These are phyloP conservation scores for Colletotrichum lupini DNA, from an alignment of 2,329 filamentous ascomycete genomes.

Conservation along the genomic window DNA sequence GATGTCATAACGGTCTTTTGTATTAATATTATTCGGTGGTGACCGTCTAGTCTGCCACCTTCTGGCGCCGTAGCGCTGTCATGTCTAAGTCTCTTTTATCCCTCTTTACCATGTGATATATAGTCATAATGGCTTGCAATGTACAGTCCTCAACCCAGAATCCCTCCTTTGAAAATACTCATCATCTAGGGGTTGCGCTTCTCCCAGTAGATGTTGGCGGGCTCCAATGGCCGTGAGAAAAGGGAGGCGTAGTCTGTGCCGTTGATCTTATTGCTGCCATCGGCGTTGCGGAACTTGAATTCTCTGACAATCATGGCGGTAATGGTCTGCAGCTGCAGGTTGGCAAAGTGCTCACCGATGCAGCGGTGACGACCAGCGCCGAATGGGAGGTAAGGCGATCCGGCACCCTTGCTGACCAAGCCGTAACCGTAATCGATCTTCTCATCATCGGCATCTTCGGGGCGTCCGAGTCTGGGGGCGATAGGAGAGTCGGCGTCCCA, in stretches of 20 bases:
- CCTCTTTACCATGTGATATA: conserved; percentile 12
- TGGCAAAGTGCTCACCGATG: conserved; percentile 97
- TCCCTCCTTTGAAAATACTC: background rate
- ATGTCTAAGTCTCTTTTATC: conserved; percentile 27
- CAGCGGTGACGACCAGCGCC: conserved; percentile 93
- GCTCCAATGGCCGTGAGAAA: conserved; percentile 79
- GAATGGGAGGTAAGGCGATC: conserved; percentile 92
- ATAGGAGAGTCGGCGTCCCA: conserved; percentile 78
- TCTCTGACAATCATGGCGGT: conserved; percentile 78
- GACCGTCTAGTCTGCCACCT: conserved; percentile 6
- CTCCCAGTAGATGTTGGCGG: conserved; percentile 81
- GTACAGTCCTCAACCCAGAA: conserved; percentile 15
- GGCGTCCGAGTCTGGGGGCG: conserved; percentile 58
- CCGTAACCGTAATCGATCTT: conserved; percentile 96
- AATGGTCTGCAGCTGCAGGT: conserved; percentile 90
- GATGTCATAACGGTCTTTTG: conserved; percentile 32
- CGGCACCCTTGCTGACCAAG: conserved; percentile 88
- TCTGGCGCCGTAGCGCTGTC: conserved; percentile 23
- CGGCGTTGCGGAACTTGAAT: conserved; percentile 83
- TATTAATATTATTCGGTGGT: conserved; percentile 32
- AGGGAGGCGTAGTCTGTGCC: conserved; percentile 77
- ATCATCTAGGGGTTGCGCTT: conserved; percentile 58
- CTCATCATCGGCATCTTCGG: conserved; percentile 68
- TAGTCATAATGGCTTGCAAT: conserved; percentile 28
- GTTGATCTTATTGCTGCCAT: conserved; percentile 76